Conservation (phyloP, 2,329 filamentous ascomycete species). For the Didymella sp. region DNA sequence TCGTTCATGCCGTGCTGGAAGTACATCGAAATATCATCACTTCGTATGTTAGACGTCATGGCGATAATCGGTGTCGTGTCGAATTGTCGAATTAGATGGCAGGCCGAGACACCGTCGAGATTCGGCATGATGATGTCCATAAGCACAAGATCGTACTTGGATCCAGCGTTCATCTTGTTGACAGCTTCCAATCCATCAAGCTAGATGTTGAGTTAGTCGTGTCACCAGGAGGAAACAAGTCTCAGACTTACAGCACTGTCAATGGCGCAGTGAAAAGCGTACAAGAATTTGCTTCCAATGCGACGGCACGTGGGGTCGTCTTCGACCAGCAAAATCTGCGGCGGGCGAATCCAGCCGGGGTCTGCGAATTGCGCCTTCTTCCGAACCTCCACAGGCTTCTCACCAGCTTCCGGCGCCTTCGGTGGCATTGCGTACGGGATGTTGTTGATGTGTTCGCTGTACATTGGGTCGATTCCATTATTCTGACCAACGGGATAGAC, state of each 20-base stretch:
- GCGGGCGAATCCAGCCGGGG: constrained; percentile 70
- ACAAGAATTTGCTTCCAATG: constrained; percentile 71
- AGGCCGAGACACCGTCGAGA: constrained; percentile 92
- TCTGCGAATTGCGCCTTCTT: constrained; percentile 69
- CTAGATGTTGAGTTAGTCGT: constrained; percentile 51
- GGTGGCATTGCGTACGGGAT: constrained; percentile 84
- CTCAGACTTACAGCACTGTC: constrained; percentile 65
- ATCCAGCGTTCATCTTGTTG: constrained; percentile 75
- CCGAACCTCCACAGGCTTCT: constrained; percentile 59
- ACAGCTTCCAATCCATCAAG: constrained; percentile 90
- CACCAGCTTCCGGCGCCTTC: constrained; percentile 62
- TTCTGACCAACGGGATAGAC: constrained; percentile 92
- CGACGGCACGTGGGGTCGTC: constrained; percentile 73
- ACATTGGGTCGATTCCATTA: constrained; percentile 93
- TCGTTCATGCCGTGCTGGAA: constrained; percentile 97
- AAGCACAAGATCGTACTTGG: constrained; percentile 67
- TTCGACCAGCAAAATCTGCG: constrained; percentile 89
- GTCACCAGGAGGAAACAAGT: no score
- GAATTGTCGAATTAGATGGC: constrained; percentile 89
- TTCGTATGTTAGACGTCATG: constrained; percentile 98
- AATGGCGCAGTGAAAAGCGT: constrained; percentile 68
- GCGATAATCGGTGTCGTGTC: constrained; percentile 89
- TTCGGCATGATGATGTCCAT: constrained; percentile 90
- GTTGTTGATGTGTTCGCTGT: constrained; percentile 91
- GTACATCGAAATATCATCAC: constrained; percentile 95